Conservation (phyloP, 2,329 filamentous ascomycete genomes). For the Trichoderma sp. region DNA sequence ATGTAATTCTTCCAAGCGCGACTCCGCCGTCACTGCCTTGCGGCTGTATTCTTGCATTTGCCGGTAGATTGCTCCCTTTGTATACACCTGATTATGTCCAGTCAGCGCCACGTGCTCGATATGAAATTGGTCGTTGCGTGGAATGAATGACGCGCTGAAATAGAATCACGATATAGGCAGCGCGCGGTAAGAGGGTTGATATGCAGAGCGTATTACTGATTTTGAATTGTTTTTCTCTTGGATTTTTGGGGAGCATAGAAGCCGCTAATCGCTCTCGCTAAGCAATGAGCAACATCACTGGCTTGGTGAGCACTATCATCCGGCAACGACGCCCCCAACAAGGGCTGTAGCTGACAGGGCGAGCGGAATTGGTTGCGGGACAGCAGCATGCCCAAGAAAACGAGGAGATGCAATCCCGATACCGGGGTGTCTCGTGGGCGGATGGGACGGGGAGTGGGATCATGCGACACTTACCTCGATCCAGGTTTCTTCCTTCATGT, state of each 20-base stretch:
- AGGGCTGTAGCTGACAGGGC: conserved; percentile 34
- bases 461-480: conserved; percentile 65
- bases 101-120: conserved; percentile 25
- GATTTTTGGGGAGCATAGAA: conserved; percentile 26
- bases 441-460: conserved; percentile 33
- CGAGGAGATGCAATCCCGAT: conserved; percentile 1
- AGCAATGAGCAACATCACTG: conserved; percentile 44
- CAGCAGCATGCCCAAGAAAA: neutral
- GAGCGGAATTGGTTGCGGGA: conserved; percentile 18
- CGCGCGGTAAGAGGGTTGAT: conserved; percentile 26
- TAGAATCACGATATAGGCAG: conserved; percentile 28
- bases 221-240: conserved; percentile 1
- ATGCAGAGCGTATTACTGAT: conserved; percentile 24
- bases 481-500: conserved; percentile 64
- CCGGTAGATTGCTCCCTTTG: conserved; percentile 91
- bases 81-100: conserved; percentile 42
- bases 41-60: conserved; percentile 99
- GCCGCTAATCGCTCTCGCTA: conserved; percentile 40
- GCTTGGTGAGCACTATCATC: conserved; percentile 44
- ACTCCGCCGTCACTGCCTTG: conserved; percentile 80
- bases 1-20: conserved; percentile 77
- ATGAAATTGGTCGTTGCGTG: conserved; percentile 21
- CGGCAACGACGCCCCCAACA: conserved; percentile 37
- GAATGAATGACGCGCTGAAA: conserved; percentile 21
- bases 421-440: conserved; percentile 20